phyloP scores from a whole-genome alignment of 2,329 filamentous ascomycete genomes.

The Cryoendolithus antarcticus region DNA sequence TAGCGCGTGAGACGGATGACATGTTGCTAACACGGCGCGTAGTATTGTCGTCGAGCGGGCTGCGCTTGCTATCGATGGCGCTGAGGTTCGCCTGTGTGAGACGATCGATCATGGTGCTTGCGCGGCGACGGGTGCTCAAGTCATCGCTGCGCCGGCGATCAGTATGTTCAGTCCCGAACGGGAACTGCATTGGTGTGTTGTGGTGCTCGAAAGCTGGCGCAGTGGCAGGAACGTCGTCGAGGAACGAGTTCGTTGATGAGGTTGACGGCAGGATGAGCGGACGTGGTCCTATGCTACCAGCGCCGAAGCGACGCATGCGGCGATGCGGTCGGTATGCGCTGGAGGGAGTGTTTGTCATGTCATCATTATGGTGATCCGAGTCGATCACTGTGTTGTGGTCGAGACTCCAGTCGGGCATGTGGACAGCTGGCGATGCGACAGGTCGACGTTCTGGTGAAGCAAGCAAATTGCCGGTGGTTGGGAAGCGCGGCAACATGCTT shows the following conservation, averaged over 20 bases:
- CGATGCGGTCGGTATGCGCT: slow-evolving; percentile 3
- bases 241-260: slow-evolving; percentile 10
- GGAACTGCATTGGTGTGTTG: slow-evolving; percentile 9
- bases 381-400: background rate
- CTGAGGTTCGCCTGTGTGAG: background rate
- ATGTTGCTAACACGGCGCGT: too few relatives aligned
- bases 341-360: background rate
- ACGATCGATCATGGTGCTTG: slow-evolving; percentile 5
- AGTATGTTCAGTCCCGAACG: slow-evolving; percentile 1
- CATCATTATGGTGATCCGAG: background rate
- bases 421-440: slow-evolving; percentile 1
- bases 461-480: slow-evolving; percentile 18
- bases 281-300: slow-evolving; percentile 21
- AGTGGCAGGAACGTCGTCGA: slow-evolving; percentile 14
- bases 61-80: background rate
- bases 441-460: slow-evolving; percentile 16
- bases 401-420: background rate
- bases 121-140: slow-evolving; percentile 2
- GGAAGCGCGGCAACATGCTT: slow-evolving; percentile 25
- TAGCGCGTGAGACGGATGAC: too few relatives aligned
- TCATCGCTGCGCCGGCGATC: background rate
- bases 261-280: slow-evolving; percentile 23
- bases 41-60: too few relatives aligned
- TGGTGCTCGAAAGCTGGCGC: slow-evolving; percentile 16
- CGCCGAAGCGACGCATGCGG: slow-evolving; percentile 25